A percentile compares a stretch with the other conserved stretches of the same genome.
Conservation (phyloP, 768 basidiomycete genomes). For the Amanita thiersii region DNA sequence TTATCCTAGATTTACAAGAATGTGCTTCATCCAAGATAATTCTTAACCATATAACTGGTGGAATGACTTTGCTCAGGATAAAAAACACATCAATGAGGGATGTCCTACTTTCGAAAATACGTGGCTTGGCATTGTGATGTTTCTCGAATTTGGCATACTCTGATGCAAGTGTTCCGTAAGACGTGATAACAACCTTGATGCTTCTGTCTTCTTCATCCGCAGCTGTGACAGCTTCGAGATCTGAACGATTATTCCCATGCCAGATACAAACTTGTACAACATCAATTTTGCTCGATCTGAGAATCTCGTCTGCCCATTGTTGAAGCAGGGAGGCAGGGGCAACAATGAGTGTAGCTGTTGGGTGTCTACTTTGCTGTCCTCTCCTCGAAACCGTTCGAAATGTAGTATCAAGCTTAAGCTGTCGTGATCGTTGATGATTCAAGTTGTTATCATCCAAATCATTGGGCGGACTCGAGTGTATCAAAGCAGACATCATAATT, state of each 20-base stretch:
- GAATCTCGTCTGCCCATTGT: constrained; percentile 95
- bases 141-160: constrained; percentile 73
- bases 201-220: constrained; percentile 41
- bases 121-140: constrained; percentile 34
- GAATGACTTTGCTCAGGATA: constrained; percentile 4
- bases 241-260: constrained; percentile 83
- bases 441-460: constrained; percentile 21
- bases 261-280: constrained; percentile 65
- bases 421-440: constrained; percentile 34
- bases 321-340: constrained; percentile 84
- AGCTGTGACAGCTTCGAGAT: constrained; percentile 52
- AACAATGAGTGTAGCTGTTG: constrained; percentile 77
- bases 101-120: constrained; percentile 63
- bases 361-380: constrained; percentile 22
- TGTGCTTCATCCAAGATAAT: constrained; percentile 93
- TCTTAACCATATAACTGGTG: constrained; percentile 69
- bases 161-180: constrained; percentile 86
- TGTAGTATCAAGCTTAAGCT: constrained; percentile 53
- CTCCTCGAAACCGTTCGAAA: constrained; percentile 39
- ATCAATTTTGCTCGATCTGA: constrained; percentile 69
- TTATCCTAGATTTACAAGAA: constrained; percentile 83
- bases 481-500: constrained; percentile 86
- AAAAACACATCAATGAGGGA: neutral
- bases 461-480: constrained; percentile 63
- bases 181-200: constrained; percentile 81